Percentiles rank a stretch among this genome's conserved stretches.
Conservation (phyloP, 371 early-diverging fungal species). For the Mucor velutinosus region DNA sequence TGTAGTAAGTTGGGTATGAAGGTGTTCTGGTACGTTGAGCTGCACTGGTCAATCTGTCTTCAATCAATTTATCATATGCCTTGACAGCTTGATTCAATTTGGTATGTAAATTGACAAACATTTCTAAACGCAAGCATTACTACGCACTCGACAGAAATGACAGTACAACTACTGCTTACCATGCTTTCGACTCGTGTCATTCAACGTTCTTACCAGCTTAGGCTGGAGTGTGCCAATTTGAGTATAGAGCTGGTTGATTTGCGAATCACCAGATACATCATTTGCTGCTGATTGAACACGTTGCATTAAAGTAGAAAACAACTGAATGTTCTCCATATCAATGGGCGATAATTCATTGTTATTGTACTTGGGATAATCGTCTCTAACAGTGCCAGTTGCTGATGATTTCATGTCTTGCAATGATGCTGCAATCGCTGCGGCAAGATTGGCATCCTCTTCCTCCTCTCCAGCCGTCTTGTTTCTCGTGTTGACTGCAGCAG, state of each 20-base stretch:
- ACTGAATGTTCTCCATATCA: conserved; percentile 73
- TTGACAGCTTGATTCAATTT: conserved; percentile 76
- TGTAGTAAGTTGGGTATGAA: not conserved
- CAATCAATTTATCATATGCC: conserved; percentile 79
- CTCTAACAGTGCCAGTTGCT: too few relatives aligned
- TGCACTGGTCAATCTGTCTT: conserved; percentile 59
- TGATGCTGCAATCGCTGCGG: conserved; percentile 93
- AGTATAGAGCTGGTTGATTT: conserved; percentile 66
- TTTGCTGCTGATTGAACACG: conserved; percentile 53
- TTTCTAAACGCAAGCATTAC: conserved; percentile 13
- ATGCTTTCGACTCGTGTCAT: conserved; percentile 68
- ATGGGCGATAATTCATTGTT: conserved; percentile 48
- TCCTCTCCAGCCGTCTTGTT: not conserved
- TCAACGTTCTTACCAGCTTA: conserved; percentile 67
- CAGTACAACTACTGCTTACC: not conserved
- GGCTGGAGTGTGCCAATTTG: conserved; percentile 72
- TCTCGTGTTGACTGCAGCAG: not conserved
- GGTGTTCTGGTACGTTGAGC: conserved; percentile 18
- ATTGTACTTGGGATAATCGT: not conserved
- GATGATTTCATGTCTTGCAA: conserved; percentile 59
- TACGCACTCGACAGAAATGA: not conserved
- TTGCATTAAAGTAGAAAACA: conserved; percentile 71
- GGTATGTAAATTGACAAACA: conserved; percentile 66
- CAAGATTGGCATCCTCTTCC: conserved; percentile 85
- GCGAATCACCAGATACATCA: conserved; percentile 61